A percentile compares a stretch with the other conserved stretches of the same genome.
Conservation (phyloP, 164 flowering plant species). For the Amborella trichopoda region DNA sequence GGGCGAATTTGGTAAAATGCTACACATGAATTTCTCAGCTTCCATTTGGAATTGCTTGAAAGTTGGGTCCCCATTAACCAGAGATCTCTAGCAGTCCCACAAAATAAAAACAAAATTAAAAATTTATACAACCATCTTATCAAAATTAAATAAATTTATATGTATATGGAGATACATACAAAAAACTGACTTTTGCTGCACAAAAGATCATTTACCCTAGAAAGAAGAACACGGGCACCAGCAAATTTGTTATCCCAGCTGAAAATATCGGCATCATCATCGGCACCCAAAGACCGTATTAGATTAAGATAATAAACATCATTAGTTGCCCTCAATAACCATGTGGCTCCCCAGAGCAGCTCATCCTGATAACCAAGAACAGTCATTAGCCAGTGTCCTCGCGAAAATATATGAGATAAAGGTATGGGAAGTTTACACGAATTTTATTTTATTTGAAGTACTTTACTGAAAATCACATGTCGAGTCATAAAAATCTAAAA, state of each 20-base stretch:
- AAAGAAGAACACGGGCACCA: conserved; percentile 66
- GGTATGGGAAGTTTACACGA: neutral
- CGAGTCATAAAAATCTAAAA: too few species aligned
- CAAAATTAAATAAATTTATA: neutral
- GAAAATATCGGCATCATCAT: conserved; percentile 48
- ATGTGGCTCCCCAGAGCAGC: conserved; percentile 82
- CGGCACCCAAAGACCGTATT: conserved; percentile 40
- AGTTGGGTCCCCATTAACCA: conserved; percentile 31
- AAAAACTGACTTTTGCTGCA: neutral
- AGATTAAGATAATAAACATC: conserved; percentile 34
- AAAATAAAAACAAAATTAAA: neutral
- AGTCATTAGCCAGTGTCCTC: too few species aligned
- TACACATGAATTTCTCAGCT: conserved; percentile 78
- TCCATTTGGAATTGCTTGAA: conserved; percentile 33
- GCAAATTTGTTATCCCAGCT: conserved; percentile 96
- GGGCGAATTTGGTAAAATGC: conserved; percentile 73
- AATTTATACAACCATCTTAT: too few species aligned
- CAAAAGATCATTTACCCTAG: conserved; percentile 42
- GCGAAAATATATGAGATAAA: too few species aligned
- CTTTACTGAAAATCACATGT: too few species aligned
- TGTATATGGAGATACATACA: neutral
- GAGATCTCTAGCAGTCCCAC: conserved; percentile 38
- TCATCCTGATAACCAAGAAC: conserved; percentile 89
- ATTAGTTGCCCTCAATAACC: conserved; percentile 72
- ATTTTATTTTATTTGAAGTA: too few species aligned